Evolutionary conservation across 441 rosid species (phyloP).

Genomic region (Lagerstroemia fauriei): DNA sequence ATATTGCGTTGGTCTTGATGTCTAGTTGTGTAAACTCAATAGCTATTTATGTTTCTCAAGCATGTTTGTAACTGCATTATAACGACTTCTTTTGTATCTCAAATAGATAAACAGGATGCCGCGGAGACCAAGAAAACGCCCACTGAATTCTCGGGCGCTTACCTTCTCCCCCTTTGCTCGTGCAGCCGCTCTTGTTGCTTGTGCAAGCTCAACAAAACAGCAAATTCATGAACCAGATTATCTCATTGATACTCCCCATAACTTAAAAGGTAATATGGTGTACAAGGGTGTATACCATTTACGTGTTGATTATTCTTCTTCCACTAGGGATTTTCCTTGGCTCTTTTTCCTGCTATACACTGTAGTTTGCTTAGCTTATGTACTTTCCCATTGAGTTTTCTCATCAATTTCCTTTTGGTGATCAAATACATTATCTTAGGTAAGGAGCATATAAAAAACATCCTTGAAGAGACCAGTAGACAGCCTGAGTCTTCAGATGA

Average conservation of each 20-base stretch:
- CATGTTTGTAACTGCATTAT: not conserved
- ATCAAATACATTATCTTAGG: constrained; percentile 23
- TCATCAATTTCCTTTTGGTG: not conserved
- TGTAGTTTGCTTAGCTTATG: not conserved
- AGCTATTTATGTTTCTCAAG: not conserved
- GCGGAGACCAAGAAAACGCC: constrained; percentile 37
- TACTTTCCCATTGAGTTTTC: not conserved
- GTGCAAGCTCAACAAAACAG: constrained; percentile 36
- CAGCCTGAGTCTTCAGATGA: constrained; percentile 57
- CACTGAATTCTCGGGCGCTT: constrained; percentile 45
- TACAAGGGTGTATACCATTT: not conserved
- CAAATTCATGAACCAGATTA: constrained; percentile 27
- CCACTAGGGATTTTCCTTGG: constrained; percentile 7
- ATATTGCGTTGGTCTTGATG: not conserved
- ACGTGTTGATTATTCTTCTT: not conserved
- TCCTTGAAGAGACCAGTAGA: constrained; percentile 25
- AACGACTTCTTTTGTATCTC: not conserved
- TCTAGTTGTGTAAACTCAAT: not conserved
- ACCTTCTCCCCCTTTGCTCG: constrained; percentile 73
- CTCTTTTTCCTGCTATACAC: not conserved
- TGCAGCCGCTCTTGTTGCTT: constrained; percentile 47
- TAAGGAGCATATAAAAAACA: constrained; percentile 31
- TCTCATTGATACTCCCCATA: constrained; percentile 22
- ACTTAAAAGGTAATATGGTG: constrained; percentile 37
- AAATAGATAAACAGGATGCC: constrained; percentile 36